Evolutionary conservation across 2,329 filamentous ascomycete genomes (phyloP), one percentile per base, ranked within the genome.

Genomic region (Tolypocladium tropicale): DNA sequence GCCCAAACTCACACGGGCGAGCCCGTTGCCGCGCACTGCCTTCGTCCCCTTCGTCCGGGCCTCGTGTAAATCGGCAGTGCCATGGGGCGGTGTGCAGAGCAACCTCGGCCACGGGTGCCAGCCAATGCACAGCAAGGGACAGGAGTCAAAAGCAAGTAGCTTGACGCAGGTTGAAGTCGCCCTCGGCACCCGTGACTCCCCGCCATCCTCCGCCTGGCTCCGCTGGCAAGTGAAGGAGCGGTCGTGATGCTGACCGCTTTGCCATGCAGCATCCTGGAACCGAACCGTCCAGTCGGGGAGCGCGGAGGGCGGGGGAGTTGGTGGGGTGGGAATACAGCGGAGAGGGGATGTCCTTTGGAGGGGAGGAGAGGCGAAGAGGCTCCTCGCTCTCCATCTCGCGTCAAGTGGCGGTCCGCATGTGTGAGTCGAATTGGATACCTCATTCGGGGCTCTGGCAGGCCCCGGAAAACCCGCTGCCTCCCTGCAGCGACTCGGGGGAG

Each of bases 231-330:
- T 33, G 32, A 37, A 21, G 34, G 23, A 25, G 34, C 12, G 6
- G 34, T 37, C 23, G 33, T 51, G 6, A 30, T 41, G 53, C 25
- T 55, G 53, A 55, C 53, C 53, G 53, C 53, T 51, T 18, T 41
- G 46, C 25, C 53, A 23, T 39, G 33, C 53, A 41, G 18, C 49
- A 52, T 39, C 25, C 51, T 37, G 51, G 16, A 30, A 30, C 39
- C 21, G 12, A 36, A 36, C n/a, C 33, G 30, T 48, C 18, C 37
- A 52, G 46, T 33, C 46, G 46, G 46, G 28, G 28, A 28, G 14
- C 33, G 10, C 28, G 28, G 25, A 21, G 28, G 46, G 28, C 46
- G 46, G 46, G 23, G 28, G 30, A 50, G 28, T 50, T 50, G 28
- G 46, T 50, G 28, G 46, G 46, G 46, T 50, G 46, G 23, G 25